Base-by-base conservation (phyloP, 768 basidiomycete genomes). In the Tephrocybe sp. region DNA sequence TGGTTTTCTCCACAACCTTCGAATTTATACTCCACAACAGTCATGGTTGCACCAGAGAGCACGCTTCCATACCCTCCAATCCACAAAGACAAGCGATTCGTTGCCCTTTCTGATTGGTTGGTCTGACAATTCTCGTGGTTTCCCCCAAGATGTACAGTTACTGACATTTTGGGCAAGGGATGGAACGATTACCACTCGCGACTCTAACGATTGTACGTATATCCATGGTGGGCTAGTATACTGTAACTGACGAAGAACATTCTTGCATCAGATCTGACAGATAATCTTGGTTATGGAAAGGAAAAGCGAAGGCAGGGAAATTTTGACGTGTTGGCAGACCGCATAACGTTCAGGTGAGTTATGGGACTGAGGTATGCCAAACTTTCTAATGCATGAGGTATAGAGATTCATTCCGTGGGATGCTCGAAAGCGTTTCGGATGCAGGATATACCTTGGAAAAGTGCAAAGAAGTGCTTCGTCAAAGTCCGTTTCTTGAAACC, bases 81-180 rank as follows among this genome's bases (percentile, higher is more conserved):
- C 31, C 82, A 92, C 69, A 72, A 70, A 45, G 83, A 88, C 71
- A 90, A 92, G 70, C 80, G 80, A 62, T 94, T 93, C 53, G 83
- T 96, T 16, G 89, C 89, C 10, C 72, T 96, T 39, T 90, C 91
- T 47, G 94, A 98, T 65, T 98, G 94, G 92, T 93, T 63, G 49
- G 85, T 76, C 52, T 54, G 38, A 59, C 51, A 46, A 22, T 38
- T 42, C 26, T 26, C 32, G 30, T 38, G 23, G 33, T 17, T 19
- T 14, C 19, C 30, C 17, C 2, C 6, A 16, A 39, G 4, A 8
- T 20, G 10, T 48, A 39, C n/a, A 42, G 54, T 16, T 10, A 12
- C 48, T 22, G 43, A 52, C 31, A 49, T 51, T 16, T 38, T 17
- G 53, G 16, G 65, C n/a, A n/a, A 91, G 89, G 90, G 89, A 92